Conservation (phyloP, 768 basidiomycete genomes). For the Kwoniella bestiolae region DNA sequence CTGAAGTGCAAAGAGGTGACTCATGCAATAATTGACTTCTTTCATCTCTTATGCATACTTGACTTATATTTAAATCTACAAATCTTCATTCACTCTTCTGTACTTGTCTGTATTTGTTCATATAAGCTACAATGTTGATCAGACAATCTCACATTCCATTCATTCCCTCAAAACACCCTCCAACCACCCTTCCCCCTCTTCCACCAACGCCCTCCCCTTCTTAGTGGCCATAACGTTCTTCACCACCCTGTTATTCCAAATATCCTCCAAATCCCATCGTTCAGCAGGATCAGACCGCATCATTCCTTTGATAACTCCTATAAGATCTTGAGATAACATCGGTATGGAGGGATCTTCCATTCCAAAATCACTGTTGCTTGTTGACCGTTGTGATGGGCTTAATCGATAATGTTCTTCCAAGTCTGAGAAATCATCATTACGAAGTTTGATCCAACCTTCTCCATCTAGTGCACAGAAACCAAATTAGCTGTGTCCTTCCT, state of each 20-base stretch:
- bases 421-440: conserved; percentile 84
- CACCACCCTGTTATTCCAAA: conserved; percentile 24
- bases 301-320: conserved; percentile 41
- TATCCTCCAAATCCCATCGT: conserved; percentile 30
- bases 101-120: neutral
- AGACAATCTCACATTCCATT: neutral
- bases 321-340: conserved; percentile 26
- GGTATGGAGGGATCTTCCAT: conserved; percentile 19
- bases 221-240: conserved; percentile 9
- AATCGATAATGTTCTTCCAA: conserved; percentile 40
- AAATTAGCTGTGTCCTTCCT: too few species aligned
- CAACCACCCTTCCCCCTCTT: conserved; percentile 26
- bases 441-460: conserved; percentile 89
- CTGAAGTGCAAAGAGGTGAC: too few species aligned
- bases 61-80: too few species aligned
- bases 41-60: too few species aligned
- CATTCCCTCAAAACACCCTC: conserved; percentile 9
- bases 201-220: conserved; percentile 25
- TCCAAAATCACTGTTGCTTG: neutral
- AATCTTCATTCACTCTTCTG: too few species aligned
- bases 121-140: neutral
- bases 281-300: conserved; percentile 37
- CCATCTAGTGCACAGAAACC: too few species aligned
- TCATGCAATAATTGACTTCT: too few species aligned
- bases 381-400: neutral